Conservation (phyloP, 306 rosid genomes). For the Cucumis melo region DNA sequence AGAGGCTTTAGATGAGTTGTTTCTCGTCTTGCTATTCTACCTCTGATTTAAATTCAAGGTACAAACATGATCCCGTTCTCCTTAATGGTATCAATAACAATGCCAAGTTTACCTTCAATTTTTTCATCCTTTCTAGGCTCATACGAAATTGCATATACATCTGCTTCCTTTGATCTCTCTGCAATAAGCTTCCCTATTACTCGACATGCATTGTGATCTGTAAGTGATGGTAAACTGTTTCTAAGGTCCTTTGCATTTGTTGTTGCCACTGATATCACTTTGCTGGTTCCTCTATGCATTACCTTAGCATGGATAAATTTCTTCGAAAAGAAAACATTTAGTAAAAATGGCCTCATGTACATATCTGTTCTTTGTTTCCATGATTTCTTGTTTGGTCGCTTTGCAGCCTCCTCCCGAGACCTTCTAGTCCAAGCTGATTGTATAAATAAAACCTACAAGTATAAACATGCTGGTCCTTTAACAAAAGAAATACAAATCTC, state of each 20-base stretch:
- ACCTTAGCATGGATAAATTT: conserved; percentile 72
- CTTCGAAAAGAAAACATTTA: conserved; percentile 84
- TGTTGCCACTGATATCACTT: conserved; percentile 77
- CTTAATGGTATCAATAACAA: conserved; percentile 65
- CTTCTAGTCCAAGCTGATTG: conserved; percentile 78
- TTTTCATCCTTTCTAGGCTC: conserved; percentile 77
- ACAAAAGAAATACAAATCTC: background rate
- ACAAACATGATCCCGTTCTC: conserved; percentile 64
- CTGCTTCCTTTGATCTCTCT: conserved; percentile 76
- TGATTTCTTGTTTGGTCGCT: conserved; percentile 58
- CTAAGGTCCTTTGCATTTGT: conserved; percentile 76
- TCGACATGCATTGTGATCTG: conserved; percentile 53
- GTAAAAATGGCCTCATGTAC: conserved; percentile 76
- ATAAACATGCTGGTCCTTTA: background rate
- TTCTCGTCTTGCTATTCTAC: background rate
- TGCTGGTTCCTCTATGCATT: conserved; percentile 83
- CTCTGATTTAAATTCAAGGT: background rate
- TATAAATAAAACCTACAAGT: conserved; percentile 31
- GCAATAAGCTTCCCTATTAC: conserved; percentile 72
- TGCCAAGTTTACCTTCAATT: conserved; percentile 73
- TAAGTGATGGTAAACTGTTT: conserved; percentile 47
- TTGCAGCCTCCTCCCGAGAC: conserved; percentile 68
- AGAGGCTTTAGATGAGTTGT: background rate
- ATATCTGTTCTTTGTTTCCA: conserved; percentile 82
- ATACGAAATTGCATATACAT: conserved; percentile 71